Base-by-base conservation (phyloP, 257 asterid genomes). In the Fraxinus excelsior region DNA sequence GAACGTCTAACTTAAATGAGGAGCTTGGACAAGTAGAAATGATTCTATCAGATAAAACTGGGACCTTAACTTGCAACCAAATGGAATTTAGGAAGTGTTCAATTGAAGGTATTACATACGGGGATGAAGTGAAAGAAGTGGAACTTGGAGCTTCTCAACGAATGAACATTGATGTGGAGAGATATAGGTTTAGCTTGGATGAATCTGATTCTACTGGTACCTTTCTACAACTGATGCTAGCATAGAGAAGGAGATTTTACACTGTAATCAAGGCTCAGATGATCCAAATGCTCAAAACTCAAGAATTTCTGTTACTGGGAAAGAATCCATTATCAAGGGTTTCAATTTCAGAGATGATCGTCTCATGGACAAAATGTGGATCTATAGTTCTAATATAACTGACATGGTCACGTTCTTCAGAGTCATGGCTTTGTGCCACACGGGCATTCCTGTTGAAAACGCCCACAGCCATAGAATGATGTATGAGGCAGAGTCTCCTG, bases 401-500 rank as follows among this genome's bases (percentile, higher is more conserved):
- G 92, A 86, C 10, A 84, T 80, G 82, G 35, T 88, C 10, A 79
- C 86, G 89, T 88, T 91, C 67, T 86, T 89, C 32, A 75, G 90
- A 76, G 90, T 89, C 5, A 83, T 91, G 90, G 86, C 94, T 53
- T 44, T 91, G 35, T 91, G 96, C 35, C 96, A 91, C 19, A 91
- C 96, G 0, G 96, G 91, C 9, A 86, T 91, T 76, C 96, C 94
- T 0, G 82, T 84, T 2, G 90, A 85, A 73, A 91, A 87, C 44
- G 68, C 79, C 8, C 35, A 38, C 26, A 71, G 37, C 6, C 80
- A 70, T 34, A 83, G 72, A 23, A 14, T 73, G 0, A 81, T 64
- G 70, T 91, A 86, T 9, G 96, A 91, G 80, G 90, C 94, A 0
- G 94, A 91, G 77, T 91, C 94, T 7, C 96, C 96, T 0, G 92